phyloP scores from a whole-genome alignment of 495 filamentous ascomycete genomes.

The Filosporella fistucella region DNA sequence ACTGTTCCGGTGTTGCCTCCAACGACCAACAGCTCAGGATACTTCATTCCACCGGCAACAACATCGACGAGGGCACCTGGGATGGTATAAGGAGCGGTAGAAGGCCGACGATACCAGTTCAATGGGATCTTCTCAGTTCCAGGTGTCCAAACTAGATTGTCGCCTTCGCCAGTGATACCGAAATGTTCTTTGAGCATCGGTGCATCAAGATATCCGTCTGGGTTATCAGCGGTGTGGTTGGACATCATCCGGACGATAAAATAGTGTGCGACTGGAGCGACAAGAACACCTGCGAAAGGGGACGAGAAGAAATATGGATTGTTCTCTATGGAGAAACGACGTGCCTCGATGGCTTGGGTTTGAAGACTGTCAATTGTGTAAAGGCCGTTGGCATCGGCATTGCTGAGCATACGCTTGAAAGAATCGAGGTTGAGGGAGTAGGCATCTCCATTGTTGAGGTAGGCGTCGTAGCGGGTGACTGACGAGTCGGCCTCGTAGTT shows the following conservation, averaged over 20 bases:
- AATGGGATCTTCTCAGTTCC: not conserved
- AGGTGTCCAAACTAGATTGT: not conserved
- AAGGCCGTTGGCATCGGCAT: not conserved
- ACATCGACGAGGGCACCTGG: conserved; percentile 3
- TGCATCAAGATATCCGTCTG: not conserved
- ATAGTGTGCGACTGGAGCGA: not conserved
- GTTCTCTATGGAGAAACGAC: not conserved
- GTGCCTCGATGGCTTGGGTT: not conserved
- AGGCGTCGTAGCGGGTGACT: not conserved
- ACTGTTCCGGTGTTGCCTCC: conserved; percentile 52
- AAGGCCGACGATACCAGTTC: conserved; percentile 2
- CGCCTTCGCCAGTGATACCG: not conserved
- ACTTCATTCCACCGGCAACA: conserved; percentile 24
- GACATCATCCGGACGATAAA: not conserved
- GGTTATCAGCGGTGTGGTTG: not conserved
- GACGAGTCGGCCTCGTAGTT: conserved; percentile 13
- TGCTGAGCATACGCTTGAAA: not conserved
- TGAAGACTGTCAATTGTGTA: not conserved
- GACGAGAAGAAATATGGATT: conserved; percentile 8
- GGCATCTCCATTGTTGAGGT: conserved; percentile 7
- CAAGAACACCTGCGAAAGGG: not conserved
- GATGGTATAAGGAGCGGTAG: not conserved
- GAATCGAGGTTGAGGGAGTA: not conserved
- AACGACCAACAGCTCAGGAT: conserved; percentile 27
- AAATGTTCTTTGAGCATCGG: not conserved